Conservation (phyloP, 1,139 yeast species). For the Trichomonascaceae sp. region DNA sequence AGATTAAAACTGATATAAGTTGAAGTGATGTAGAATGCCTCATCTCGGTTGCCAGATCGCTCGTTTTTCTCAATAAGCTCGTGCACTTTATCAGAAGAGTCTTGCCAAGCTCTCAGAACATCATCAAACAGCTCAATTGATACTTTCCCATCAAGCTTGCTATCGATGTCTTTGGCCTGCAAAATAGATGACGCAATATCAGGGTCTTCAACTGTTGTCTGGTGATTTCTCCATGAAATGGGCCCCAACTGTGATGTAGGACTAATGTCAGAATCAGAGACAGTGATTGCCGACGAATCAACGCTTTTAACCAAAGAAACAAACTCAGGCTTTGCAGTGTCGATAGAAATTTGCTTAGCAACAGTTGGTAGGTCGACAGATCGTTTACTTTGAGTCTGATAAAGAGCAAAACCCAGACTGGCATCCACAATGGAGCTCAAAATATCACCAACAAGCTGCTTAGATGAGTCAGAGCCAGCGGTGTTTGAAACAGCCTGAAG, state of each 20-base stretch:
- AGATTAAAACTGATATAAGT: conserved; percentile 70
- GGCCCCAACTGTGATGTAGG: conserved; percentile 28
- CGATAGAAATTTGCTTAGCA: conserved; percentile 24
- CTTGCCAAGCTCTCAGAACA: conserved; percentile 50
- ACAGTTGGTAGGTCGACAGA: conserved; percentile 28
- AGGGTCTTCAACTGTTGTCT: conserved; percentile 63
- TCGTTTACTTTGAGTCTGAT: conserved; percentile 35
- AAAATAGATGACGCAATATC: conserved; percentile 60
- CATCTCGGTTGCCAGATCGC: conserved; percentile 42
- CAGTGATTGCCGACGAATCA: conserved; percentile 7
- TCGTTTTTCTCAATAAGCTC: conserved; percentile 42
- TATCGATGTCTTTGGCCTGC: conserved; percentile 24
- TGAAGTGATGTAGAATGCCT: conserved; percentile 66
- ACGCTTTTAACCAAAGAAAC: conserved; percentile 17
- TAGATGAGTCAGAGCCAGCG: conserved; percentile 10
- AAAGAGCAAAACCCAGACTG: conserved; percentile 52
- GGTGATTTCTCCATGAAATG: conserved; percentile 67
- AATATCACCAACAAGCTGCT: conserved; percentile 48
- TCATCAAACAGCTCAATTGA: conserved; percentile 41
- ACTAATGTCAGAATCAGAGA: conserved; percentile 16
- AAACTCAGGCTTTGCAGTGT: conserved; percentile 10
- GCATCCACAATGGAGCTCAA: conserved; percentile 64
- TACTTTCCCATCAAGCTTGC: conserved; percentile 14
- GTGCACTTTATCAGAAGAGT: conserved; percentile 46
- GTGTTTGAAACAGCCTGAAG: conserved; percentile 28